These are phyloP conservation scores for Claviceps maximensis DNA, from an alignment of 2,329 filamentous ascomycete species.

Conservation along the genomic window DNA sequence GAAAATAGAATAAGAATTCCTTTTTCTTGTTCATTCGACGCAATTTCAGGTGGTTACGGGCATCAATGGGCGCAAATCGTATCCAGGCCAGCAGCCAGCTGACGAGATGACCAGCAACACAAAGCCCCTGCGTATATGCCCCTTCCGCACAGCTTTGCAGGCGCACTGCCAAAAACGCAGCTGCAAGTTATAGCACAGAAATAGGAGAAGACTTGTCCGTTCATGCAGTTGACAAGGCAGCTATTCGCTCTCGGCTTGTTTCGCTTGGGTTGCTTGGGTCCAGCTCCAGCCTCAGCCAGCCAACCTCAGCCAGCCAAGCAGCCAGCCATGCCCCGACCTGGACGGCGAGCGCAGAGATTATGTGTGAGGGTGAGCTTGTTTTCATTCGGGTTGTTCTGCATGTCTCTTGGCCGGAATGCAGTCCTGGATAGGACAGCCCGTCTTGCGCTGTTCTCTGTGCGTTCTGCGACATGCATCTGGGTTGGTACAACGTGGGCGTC, in stretches of 20 bases:
- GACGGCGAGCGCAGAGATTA: background rate
- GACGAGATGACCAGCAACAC: background rate
- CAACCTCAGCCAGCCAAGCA: background rate
- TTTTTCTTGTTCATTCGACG: background rate
- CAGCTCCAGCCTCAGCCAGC: background rate
- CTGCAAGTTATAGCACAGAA: background rate
- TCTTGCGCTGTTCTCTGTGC: background rate
- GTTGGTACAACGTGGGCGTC: background rate
- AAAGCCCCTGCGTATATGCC: background rate
- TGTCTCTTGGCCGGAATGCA: background rate
- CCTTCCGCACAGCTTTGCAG: background rate
- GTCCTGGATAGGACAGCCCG: background rate
- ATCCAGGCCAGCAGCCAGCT: background rate
- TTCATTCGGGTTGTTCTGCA: background rate
- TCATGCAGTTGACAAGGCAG: background rate
- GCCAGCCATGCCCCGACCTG: background rate
- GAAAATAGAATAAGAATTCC: background rate
- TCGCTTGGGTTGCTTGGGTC: background rate
- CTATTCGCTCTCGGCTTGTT: background rate
- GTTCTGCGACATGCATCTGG: slow-evolving; percentile 1
- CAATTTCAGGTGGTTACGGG: background rate
- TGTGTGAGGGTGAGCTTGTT: background rate
- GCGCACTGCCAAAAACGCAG: background rate
- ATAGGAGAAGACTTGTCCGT: background rate
- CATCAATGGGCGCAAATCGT: background rate